Percentiles rank a stretch among this genome's conserved stretches.
phyloP scores from a whole-genome alignment of 306 rosid genomes.

The Astragalus glycyphyllos region DNA sequence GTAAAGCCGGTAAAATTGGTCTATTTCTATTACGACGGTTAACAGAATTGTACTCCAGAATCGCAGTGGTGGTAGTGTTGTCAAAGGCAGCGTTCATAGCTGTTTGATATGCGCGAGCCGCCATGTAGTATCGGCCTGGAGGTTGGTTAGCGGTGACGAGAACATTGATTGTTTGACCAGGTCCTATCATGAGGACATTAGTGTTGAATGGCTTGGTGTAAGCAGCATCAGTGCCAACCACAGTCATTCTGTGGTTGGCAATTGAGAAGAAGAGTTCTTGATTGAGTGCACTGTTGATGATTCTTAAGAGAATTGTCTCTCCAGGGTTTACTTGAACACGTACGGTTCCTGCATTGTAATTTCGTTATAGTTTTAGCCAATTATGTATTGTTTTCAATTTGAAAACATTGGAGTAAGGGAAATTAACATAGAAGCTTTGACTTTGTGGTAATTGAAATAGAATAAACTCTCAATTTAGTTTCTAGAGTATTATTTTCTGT shows the following conservation, averaged over 20 bases:
- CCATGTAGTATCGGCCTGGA: slow-evolving; percentile 81
- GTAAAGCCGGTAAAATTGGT: slow-evolving; percentile 65
- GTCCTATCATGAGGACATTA: slow-evolving; percentile 72
- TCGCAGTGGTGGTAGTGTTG: slow-evolving; percentile 95
- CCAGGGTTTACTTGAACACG: slow-evolving; percentile 60
- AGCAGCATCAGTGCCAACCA: slow-evolving; percentile 77
- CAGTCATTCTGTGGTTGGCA: slow-evolving; percentile 83
- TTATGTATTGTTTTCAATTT: background rate
- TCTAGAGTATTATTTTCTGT: too few species aligned
- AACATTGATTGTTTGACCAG: slow-evolving; percentile 89
- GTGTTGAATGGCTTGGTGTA: slow-evolving; percentile 78
- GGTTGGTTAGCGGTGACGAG: slow-evolving; percentile 75
- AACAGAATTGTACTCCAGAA: slow-evolving; percentile 75
- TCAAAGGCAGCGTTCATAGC: slow-evolving; percentile 87
- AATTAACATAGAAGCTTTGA: slow-evolving; percentile 3
- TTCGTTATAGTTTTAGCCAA: background rate
- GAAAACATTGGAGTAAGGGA: background rate
- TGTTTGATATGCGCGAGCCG: slow-evolving; percentile 71
- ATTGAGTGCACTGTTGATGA: slow-evolving; percentile 82
- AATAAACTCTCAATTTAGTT: background rate
- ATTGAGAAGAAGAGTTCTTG: slow-evolving; percentile 81
- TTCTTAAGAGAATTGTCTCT: slow-evolving; percentile 73
- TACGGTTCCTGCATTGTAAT: slow-evolving; percentile 65
- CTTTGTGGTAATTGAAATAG: too few species aligned
- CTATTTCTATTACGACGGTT: slow-evolving; percentile 42